Conservation (phyloP, 495 filamentous ascomycete species). For the Aspergillus cristatus region DNA sequence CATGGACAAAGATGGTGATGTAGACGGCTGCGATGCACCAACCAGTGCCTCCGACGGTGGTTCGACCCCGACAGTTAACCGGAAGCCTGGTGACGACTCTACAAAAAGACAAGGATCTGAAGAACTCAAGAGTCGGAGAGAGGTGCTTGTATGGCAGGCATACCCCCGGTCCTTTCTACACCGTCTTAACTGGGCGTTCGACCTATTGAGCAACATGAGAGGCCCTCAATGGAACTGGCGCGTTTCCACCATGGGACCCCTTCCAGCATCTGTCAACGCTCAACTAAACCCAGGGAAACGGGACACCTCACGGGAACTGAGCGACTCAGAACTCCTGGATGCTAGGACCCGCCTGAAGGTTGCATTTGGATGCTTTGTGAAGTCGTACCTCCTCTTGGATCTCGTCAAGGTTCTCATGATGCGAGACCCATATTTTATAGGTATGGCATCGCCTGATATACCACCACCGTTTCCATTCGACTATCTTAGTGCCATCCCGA, state of each 20-base stretch:
- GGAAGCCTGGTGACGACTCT: too few relatives aligned
- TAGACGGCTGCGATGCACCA: too few relatives aligned
- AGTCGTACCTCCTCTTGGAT: constrained; percentile 57
- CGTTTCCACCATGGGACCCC: constrained; percentile 47
- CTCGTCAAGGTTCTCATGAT: constrained; percentile 55
- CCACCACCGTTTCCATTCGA: constrained; percentile 35
- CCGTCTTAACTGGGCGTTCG: constrained; percentile 63
- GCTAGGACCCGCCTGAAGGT: constrained; percentile 38
- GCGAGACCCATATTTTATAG: constrained; percentile 67
- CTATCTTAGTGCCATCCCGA: constrained; percentile 27
- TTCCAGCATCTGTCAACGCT: constrained; percentile 41
- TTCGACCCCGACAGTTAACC: too few relatives aligned
- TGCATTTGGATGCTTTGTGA: constrained; percentile 37
- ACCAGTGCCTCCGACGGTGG: too few relatives aligned
- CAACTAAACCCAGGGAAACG: constrained; percentile 18
- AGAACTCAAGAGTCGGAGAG: too few relatives aligned
- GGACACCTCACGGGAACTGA: neutral
- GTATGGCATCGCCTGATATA: constrained; percentile 22
- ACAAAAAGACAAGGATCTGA: too few relatives aligned
- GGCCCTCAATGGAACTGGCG: constrained; percentile 75
- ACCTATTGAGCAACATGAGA: constrained; percentile 59
- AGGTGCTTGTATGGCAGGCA: constrained; percentile 53
- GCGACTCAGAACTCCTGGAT: neutral
- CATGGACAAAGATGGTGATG: too few relatives aligned
- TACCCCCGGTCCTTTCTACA: constrained; percentile 54